Evolutionary conservation across 345 rosid species (phyloP).

Genomic region (Psidium friedrichsthalianum): DNA sequence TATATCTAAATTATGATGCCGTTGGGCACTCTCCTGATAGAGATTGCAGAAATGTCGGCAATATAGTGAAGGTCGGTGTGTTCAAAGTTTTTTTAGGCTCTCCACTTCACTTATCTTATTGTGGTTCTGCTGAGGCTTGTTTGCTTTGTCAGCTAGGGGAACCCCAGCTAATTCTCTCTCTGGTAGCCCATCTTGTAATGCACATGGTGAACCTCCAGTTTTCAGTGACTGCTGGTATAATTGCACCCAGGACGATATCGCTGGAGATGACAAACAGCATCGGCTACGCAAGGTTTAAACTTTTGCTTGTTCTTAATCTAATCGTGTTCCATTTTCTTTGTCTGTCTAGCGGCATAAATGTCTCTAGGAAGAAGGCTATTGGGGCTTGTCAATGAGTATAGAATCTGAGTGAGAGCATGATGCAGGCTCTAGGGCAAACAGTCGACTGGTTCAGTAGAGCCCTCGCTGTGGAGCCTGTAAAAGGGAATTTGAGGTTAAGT

Average conservation of each 20-base stretch:
- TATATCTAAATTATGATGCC: slow-evolving; percentile 92
- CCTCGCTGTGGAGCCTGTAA: slow-evolving; percentile 94
- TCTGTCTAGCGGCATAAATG: not conserved
- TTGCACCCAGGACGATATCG: slow-evolving; percentile 85
- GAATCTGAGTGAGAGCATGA: not conserved
- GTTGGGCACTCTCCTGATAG: slow-evolving; percentile 91
- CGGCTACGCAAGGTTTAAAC: slow-evolving; percentile 76
- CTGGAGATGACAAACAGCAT: slow-evolving; percentile 75
- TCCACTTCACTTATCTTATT: slow-evolving; percentile 1
- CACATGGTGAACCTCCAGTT: slow-evolving; percentile 65
- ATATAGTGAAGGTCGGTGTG: slow-evolving; percentile 77
- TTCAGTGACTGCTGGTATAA: slow-evolving; percentile 96
- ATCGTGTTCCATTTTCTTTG: not conserved
- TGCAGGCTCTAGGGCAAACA: slow-evolving; percentile 93
- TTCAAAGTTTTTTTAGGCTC: not conserved
- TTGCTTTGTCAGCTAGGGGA: slow-evolving; percentile 69
- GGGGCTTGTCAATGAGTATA: not conserved
- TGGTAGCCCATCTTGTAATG: slow-evolving; percentile 68
- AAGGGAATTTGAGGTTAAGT: slow-evolving; percentile 89
- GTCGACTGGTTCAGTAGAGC: slow-evolving; percentile 91
- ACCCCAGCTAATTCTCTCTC: slow-evolving; percentile 45
- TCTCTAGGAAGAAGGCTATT: not conserved
- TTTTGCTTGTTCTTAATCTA: not conserved
- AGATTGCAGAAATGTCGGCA: slow-evolving; percentile 79
- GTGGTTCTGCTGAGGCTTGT: not conserved